Evolutionary conservation across 75 land plant genomes (phyloP).

Genomic region (Ceratopteris richardii): DNA sequence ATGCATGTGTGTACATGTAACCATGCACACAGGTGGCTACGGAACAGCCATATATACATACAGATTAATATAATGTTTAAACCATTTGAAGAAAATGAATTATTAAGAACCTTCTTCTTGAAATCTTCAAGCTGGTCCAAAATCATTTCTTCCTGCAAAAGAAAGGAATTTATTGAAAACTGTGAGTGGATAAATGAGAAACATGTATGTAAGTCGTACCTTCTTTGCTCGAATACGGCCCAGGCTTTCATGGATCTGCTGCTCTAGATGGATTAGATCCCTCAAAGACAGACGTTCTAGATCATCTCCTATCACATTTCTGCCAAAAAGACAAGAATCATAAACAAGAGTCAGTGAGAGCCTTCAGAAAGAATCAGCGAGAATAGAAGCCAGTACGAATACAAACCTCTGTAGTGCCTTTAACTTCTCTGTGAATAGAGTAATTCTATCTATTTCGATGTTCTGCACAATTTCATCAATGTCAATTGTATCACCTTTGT

Average conservation of each 20-base stretch:
- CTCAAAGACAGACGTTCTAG: background rate
- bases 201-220: background rate
- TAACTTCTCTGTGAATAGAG: background rate
- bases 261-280: background rate
- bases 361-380: background rate
- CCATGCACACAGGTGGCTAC: no score
- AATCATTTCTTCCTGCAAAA: background rate
- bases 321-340: background rate
- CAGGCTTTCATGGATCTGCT: background rate
- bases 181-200: background rate
- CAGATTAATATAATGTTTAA: no score
- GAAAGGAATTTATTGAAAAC: background rate
- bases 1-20: no score
- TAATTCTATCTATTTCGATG: background rate
- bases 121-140: background rate
- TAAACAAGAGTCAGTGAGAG: background rate
- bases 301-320: slow-evolving; percentile 3
- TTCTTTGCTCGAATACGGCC: background rate
- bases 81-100: no score
- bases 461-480: no score
- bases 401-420: background rate
- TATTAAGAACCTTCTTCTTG: background rate
- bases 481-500: no score
- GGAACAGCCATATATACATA: no score
- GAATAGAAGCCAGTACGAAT: background rate